phyloP scores from a whole-genome alignment of 257 asterid genomes.

The Haberlea rhodopensis region DNA sequence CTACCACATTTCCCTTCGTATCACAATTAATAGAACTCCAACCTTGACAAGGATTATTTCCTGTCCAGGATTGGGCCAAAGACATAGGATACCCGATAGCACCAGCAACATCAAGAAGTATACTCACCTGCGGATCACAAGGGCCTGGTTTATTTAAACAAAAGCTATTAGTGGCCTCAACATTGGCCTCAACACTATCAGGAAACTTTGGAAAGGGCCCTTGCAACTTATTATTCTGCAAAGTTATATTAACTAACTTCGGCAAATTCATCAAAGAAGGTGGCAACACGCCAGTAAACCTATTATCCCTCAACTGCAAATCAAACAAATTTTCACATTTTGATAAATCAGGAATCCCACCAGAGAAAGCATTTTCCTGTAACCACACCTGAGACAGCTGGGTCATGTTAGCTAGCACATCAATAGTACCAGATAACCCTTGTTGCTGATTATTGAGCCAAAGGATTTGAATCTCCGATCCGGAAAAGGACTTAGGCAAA shows the following conservation, averaged over 20 bases:
- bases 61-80: slow-evolving; percentile 79
- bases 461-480: slow-evolving; percentile 59
- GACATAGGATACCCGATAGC: slow-evolving; percentile 65
- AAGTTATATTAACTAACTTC: slow-evolving; percentile 43
- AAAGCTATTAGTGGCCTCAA: slow-evolving; percentile 60
- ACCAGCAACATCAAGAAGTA: slow-evolving; percentile 74
- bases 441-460: slow-evolving; percentile 74
- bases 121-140: slow-evolving; percentile 77
- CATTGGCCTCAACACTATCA: slow-evolving; percentile 17
- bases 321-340: slow-evolving; percentile 58
- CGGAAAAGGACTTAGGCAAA: slow-evolving; percentile 60
- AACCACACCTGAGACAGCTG: slow-evolving; percentile 76
- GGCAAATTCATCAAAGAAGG: slow-evolving; percentile 52
- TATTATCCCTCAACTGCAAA: slow-evolving; percentile 81
- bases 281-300: slow-evolving; percentile 71
- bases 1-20: slow-evolving; percentile 51
- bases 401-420: slow-evolving; percentile 58
- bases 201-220: slow-evolving; percentile 68
- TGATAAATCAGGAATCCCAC: slow-evolving; percentile 81
- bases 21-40: slow-evolving; percentile 76
- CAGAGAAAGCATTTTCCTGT: slow-evolving; percentile 70
- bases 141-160: slow-evolving; percentile 62
- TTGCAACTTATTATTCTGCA: slow-evolving; percentile 75
- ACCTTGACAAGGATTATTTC: slow-evolving; percentile 62
- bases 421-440: slow-evolving; percentile 63